Evolutionary conservation across 768 basidiomycete species (phyloP).

Genomic region (Mycena albidolilacea): DNA sequence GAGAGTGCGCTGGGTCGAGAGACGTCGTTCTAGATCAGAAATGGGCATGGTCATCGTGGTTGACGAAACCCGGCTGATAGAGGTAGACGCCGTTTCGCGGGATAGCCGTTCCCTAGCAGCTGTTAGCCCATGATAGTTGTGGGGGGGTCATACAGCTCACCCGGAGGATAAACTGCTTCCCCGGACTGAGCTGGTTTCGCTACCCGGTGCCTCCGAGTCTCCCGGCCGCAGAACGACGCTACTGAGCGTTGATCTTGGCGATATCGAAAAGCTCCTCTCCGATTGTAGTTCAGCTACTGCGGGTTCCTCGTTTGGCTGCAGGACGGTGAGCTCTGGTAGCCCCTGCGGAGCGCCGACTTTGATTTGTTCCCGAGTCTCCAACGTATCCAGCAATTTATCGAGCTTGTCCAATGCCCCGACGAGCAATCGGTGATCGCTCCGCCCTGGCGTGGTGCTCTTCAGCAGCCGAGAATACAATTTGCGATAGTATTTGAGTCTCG

Average conservation of each 20-base stretch:
- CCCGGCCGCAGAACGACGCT: conserved; percentile 33
- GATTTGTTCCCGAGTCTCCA: conserved; percentile 72
- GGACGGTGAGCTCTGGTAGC: conserved; percentile 40
- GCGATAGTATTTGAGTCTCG: conserved; percentile 91
- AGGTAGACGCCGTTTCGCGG: conserved; percentile 70
- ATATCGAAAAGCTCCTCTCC: conserved; percentile 40
- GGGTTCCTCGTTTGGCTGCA: conserved; percentile 68
- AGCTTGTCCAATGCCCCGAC: conserved; percentile 86
- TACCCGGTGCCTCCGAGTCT: conserved; percentile 52
- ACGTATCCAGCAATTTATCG: conserved; percentile 75
- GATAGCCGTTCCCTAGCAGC: conserved; percentile 69
- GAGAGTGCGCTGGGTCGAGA: conserved; percentile 83
- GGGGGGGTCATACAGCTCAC: conserved; percentile 52
- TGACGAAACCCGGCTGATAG: conserved; percentile 67
- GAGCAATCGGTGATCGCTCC: conserved; percentile 88
- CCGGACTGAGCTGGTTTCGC: conserved; percentile 66
- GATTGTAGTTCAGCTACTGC: conserved; percentile 67
- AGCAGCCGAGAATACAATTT: conserved; percentile 90
- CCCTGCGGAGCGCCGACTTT: conserved; percentile 60
- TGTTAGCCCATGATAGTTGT: not conserved
- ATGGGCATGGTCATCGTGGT: conserved; percentile 70
- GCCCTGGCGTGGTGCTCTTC: conserved; percentile 88
- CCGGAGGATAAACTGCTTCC: conserved; percentile 69
- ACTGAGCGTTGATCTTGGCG: conserved; percentile 42
- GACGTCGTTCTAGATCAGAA: conserved; percentile 83